Conservation (phyloP, 768 basidiomycete species). For the Tylopilus cervinicoccineus region DNA sequence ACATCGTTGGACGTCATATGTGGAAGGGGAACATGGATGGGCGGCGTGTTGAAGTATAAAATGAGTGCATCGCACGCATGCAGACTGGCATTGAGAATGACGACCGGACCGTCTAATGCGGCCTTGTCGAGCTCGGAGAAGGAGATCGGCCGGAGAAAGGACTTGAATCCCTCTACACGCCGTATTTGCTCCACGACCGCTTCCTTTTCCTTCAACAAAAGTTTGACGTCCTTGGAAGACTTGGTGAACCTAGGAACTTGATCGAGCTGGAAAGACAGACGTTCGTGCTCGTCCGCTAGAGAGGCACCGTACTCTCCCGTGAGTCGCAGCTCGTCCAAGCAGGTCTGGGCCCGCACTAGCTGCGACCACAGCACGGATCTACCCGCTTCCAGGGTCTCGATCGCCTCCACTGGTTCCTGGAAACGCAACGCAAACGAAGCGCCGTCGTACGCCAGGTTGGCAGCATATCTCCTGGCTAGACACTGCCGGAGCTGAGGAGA, state of each 20-base stretch:
- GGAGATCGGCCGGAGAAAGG: constrained; percentile 25
- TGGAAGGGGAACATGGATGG: constrained; percentile 20
- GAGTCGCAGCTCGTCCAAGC: constrained; percentile 25
- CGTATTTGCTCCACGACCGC: constrained; percentile 27
- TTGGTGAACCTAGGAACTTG: constrained; percentile 7
- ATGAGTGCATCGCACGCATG: constrained; percentile 25
- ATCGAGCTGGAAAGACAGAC: constrained; percentile 15
- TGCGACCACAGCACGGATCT: constrained; percentile 35
- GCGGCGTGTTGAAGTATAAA: constrained; percentile 5
- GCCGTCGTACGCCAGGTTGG: constrained; percentile 24
- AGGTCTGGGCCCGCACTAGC: constrained; percentile 22
- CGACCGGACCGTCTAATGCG: constrained; percentile 32
- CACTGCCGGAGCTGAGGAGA: constrained; percentile 17
- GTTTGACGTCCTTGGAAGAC: constrained; percentile 16
- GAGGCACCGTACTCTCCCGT: constrained; percentile 15
- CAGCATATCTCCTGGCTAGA: constrained; percentile 9
- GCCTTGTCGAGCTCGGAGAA: constrained; percentile 27
- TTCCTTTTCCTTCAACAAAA: constrained; percentile 26
- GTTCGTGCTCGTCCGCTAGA: constrained; percentile 21
- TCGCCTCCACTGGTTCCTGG: constrained; percentile 20
- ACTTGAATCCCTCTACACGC: constrained; percentile 28
- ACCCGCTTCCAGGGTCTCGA: constrained; percentile 31
- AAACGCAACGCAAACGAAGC: constrained; percentile 26
- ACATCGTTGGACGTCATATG: constrained; percentile 15
- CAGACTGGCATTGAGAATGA: constrained; percentile 31